These are phyloP conservation scores for Helicostylum pulchrum DNA, from an alignment of 192 early-diverging fungal species.

Conservation along the genomic window DNA sequence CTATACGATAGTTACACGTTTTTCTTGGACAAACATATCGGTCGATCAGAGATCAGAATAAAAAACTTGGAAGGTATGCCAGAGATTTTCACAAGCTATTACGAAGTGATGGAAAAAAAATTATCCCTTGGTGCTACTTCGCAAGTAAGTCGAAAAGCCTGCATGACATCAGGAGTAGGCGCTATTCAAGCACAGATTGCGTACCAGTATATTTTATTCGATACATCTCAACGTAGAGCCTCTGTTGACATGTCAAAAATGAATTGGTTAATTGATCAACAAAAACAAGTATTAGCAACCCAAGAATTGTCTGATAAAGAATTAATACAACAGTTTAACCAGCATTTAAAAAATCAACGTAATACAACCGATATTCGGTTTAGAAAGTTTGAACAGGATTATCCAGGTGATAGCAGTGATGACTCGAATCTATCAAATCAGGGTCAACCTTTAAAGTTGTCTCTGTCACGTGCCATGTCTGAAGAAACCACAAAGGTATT, in stretches of 20 bases:
- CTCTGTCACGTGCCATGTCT: neutral
- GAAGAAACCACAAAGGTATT: neutral
- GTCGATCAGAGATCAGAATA: conserved; percentile 66
- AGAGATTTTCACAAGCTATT: conserved; percentile 67
- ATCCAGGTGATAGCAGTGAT: conserved; percentile 19
- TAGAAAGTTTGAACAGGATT: conserved; percentile 18
- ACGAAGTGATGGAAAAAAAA: conserved; percentile 76
- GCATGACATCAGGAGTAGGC: conserved; percentile 53
- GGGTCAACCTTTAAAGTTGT: conserved; percentile 8
- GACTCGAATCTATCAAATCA: neutral
- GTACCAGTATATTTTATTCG: conserved; percentile 46
- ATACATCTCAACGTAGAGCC: neutral
- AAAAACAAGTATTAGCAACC: neutral
- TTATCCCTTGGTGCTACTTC: conserved; percentile 59
- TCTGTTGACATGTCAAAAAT: conserved; percentile 10
- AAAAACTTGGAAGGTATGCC: conserved; percentile 64
- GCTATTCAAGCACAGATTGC: conserved; percentile 69
- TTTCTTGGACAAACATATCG: conserved; percentile 62
- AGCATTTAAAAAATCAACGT: conserved; percentile 1
- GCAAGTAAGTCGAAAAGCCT: conserved; percentile 38
- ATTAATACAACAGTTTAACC: conserved; percentile 10
- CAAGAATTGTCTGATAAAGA: neutral
- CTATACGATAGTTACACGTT: conserved; percentile 60
- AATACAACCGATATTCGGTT: conserved; percentile 9
- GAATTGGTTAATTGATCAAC: conserved; percentile 3